These are phyloP conservation scores for Erythrophleum fordii DNA, from an alignment of 306 rosid species.

Conservation along the genomic window DNA sequence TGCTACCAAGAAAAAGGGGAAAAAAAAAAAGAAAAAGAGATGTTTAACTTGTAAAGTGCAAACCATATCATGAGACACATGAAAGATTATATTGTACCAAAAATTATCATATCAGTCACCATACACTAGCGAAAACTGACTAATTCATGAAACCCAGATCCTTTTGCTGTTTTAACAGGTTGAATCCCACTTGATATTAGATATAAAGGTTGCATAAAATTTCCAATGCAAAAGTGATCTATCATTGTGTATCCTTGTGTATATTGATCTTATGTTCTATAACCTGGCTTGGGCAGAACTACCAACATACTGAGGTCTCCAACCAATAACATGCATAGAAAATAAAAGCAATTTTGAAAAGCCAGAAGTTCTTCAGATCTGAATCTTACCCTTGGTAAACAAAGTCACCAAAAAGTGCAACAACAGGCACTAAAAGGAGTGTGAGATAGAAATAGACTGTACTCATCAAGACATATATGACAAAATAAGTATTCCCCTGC, in stretches of 20 bases:
- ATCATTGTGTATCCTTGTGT: neutral
- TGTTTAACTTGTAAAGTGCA: constrained; percentile 1
- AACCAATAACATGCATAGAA: constrained; percentile 24
- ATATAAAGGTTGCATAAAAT: neutral
- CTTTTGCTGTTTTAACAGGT: neutral
- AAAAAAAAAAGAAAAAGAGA: neutral
- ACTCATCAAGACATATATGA: constrained; percentile 88
- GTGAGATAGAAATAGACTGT: constrained; percentile 81
- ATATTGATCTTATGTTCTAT: neutral
- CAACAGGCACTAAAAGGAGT: constrained; percentile 78
- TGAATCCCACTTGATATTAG: neutral
- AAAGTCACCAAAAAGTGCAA: constrained; percentile 87
- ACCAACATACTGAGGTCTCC: neutral
- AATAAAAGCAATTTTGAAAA: neutral
- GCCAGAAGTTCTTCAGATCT: constrained; percentile 9
- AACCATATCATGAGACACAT: constrained; percentile 1
- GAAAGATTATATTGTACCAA: neutral
- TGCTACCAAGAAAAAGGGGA: neutral
- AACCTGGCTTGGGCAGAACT: constrained; percentile 2
- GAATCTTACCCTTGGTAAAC: constrained; percentile 83
- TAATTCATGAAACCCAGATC: neutral
- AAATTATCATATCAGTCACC: neutral
- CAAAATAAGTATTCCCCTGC: constrained; percentile 90
- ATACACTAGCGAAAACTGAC: neutral
- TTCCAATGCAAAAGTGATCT: constrained; percentile 7